These are phyloP conservation scores for Ogataea nitratoaversa DNA, from an alignment of 805 yeast genomes.

Conservation along the genomic window DNA sequence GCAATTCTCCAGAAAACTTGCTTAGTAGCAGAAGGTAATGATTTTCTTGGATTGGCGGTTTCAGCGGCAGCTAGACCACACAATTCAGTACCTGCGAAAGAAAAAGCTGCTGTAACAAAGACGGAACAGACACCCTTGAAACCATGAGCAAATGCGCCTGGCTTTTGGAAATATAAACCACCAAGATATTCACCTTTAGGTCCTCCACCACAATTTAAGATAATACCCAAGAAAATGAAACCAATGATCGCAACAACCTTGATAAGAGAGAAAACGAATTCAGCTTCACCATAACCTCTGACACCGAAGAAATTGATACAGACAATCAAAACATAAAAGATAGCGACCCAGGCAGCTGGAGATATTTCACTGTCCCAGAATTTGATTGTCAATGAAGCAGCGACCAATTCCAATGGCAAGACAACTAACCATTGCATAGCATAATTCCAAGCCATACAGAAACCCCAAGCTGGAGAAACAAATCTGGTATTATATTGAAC, in stretches of 20 bases:
- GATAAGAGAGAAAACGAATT: conserved; percentile 49
- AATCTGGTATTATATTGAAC: conserved; percentile 58
- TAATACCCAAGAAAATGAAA: conserved; percentile 51
- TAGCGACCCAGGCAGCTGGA: conserved; percentile 53
- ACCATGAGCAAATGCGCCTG: conserved; percentile 51
- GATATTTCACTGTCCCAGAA: conserved; percentile 43
- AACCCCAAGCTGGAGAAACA: conserved; percentile 55
- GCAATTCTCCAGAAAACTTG: conserved; percentile 64
- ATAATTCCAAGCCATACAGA: conserved; percentile 59
- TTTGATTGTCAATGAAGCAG: conserved; percentile 48
- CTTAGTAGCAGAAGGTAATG: conserved; percentile 60
- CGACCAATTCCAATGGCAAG: conserved; percentile 51
- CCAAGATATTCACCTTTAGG: conserved; percentile 55
- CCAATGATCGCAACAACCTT: conserved; percentile 59
- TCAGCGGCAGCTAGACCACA: conserved; percentile 66
- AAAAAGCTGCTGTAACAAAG: conserved; percentile 57
- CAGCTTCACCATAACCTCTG: conserved; percentile 67
- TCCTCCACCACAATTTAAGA: conserved; percentile 62
- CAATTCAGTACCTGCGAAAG: conserved; percentile 65
- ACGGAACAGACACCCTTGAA: conserved; percentile 66
- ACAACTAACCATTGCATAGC: conserved; percentile 53
- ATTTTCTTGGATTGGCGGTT: conserved; percentile 54
- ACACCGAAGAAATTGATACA: conserved; percentile 58
- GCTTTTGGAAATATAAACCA: conserved; percentile 52
- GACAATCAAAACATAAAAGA: conserved; percentile 49